phyloP scores from a whole-genome alignment of 306 rosid genomes.

The Quercus variabilis region DNA sequence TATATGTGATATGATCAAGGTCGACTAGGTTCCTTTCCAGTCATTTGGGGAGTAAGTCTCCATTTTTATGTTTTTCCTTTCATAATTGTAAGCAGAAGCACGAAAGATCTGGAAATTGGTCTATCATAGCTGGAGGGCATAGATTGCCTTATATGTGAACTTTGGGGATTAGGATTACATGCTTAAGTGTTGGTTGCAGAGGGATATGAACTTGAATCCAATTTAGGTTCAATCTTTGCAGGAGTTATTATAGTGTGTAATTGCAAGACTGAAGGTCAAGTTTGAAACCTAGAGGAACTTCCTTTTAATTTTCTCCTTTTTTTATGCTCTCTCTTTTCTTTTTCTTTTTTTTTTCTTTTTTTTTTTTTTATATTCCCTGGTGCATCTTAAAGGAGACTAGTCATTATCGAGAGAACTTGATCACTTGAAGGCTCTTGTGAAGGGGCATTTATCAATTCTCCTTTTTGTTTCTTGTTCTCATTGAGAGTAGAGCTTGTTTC shows the following conservation, averaged over 20 bases:
- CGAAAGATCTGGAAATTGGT: background rate
- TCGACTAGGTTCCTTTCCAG: background rate
- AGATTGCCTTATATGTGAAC: background rate
- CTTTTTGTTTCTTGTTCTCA: background rate
- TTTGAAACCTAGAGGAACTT: background rate
- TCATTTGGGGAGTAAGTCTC: background rate
- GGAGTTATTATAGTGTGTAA: background rate
- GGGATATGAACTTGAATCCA: background rate
- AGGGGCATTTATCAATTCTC: background rate
- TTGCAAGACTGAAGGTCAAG: background rate
- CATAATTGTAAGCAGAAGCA: background rate
- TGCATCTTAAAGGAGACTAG: background rate
- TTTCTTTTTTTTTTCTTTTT: background rate
- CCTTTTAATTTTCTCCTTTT: background rate
- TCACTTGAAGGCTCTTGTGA: background rate
- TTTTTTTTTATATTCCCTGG: background rate
- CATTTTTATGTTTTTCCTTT: background rate
- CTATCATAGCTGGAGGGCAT: background rate
- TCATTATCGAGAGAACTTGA: constrained; percentile 2
- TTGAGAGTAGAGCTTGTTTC: background rate
- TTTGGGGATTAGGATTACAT: background rate
- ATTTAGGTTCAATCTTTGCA: background rate
- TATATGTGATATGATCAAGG: background rate
- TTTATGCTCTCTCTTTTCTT: background rate
- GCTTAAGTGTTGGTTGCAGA: background rate